Base-by-base conservation (phyloP, 176 grass and related monocot species). In the Triticum monococcum region DNA sequence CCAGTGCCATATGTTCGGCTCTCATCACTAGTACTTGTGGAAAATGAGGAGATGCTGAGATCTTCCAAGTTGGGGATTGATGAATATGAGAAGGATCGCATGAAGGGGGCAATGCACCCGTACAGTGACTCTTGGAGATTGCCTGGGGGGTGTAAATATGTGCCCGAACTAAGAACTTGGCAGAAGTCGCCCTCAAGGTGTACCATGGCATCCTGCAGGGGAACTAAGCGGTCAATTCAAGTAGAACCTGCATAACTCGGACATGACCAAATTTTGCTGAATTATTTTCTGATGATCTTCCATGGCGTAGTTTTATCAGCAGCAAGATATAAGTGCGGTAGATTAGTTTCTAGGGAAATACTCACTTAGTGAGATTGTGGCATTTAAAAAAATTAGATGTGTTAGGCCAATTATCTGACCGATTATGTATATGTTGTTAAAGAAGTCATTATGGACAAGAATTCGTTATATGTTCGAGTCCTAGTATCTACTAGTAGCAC, bases 71-170 rank as follows among this genome's bases (percentile, higher is more conserved):
- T 59, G 33, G 68, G 32, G n/a, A 72, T 41, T 72, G 50, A 79
- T 40, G 76, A 79, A 57, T 25, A 79, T 9, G 68, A 83, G 40
- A 61, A 72, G 67, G 81, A 83, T 41, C 48, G 48, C 14, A 26
- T 20, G 24, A 56, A 56, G 16, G 60, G 52, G 31, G 54, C 45
- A 72, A 83, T 38, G 67, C 31, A 60, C 1, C 30, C 14, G 14
- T 20, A 33, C 24, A 59, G 48, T 60, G 67, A 83, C 2, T 48
- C 65, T 71, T 35, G 66, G 50, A 71, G 66, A 82, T 8, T 37
- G 28, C 17, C 13, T 26, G 66, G 80, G 31, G 66, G 22, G 1
- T 37, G 12, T 57, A 82, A 83, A 38, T 70, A 56, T 57, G 64
- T 57, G 26, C 80, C 31, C 2, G 46, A 82, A 70, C 3, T 37